Conservation (phyloP, 148 eudicot genomes). For the Fagopyrum homotropicum region DNA sequence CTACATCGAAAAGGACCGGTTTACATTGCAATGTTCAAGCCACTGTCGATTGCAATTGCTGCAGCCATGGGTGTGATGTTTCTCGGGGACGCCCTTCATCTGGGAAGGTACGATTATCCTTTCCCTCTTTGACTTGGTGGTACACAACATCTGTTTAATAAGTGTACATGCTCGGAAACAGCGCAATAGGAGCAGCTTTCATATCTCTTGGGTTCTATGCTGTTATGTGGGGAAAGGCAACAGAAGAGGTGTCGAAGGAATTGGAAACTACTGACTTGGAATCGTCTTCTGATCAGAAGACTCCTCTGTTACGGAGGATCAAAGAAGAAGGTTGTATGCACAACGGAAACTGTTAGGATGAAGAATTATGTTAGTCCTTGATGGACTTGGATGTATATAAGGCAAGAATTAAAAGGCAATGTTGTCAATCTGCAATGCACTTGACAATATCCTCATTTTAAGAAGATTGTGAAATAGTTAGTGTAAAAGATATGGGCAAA, state of each 20-base stretch:
- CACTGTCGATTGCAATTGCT: conserved; percentile 70
- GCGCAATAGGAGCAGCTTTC: conserved; percentile 33
- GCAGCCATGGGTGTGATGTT: conserved; percentile 62
- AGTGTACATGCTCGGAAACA: conserved; percentile 9
- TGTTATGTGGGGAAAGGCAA: conserved; percentile 42
- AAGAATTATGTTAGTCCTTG: background rate
- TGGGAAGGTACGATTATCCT: conserved; percentile 43
- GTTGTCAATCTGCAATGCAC: too few relatives aligned
- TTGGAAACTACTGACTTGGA: conserved; percentile 20
- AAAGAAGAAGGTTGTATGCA: background rate
- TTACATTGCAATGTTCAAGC: conserved; percentile 78
- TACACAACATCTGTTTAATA: background rate
- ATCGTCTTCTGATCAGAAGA: conserved; percentile 22
- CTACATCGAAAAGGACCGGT: conserved; percentile 62
- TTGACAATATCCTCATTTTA: too few relatives aligned
- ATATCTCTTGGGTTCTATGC: conserved; percentile 41
- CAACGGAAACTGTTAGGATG: background rate
- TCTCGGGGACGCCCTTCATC: conserved; percentile 59
- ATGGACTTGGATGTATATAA: background rate
- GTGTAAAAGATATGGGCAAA: too few relatives aligned
- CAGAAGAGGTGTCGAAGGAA: conserved; percentile 20
- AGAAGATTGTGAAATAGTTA: too few relatives aligned
- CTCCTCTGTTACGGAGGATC: conserved; percentile 16
- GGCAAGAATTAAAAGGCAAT: background rate
- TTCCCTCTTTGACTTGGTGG: background rate